Base-by-base conservation (phyloP, 2,329 filamentous ascomycete species). In the Drechslerella dactyloides region DNA sequence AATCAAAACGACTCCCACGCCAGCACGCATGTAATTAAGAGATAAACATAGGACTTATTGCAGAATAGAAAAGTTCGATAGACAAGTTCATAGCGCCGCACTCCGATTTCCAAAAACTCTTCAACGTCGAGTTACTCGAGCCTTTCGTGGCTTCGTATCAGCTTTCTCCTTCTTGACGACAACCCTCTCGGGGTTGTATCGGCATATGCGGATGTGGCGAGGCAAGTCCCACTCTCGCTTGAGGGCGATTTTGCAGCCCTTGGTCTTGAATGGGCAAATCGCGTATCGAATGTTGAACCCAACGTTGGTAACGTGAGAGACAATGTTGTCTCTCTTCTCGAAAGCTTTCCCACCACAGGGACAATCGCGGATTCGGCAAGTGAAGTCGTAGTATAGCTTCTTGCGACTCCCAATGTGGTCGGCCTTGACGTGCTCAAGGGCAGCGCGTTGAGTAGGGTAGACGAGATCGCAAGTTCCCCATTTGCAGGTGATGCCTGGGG, bases 281-380 rank as follows among this genome's bases (percentile, higher is more conserved):
- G 68, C 68, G 19, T 65, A 65, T 15, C 68, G 48, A 27, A 72
- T 72, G 21, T 72, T 24, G 30, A 72, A 72, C 2, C n/a, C 68
- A 10, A 65, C 60, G 42, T 72, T 72, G 1, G 68, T 72, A 13
- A 72, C 60, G 33, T 72, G 68, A 5, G 68, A 72, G n/a, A 72
- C 55, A 10, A 65, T 23, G 23, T 72, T 72, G 35, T 72, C 68
- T 27, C 68, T 40, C 27, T 72, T 72, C 21, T 65, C 50, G 40
- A 61, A 72, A 2, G 48, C 44, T 13, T 70, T 64, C n/a, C 68
- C 55, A 3, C 30, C 42, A 23, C 68, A 72, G 0, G 27, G 19
- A 27, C 68, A 72, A 0, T 27, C 42, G 7, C 68, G 51, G 19
- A 72, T 57, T 13, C 68, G 48, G 35, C 68, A 72, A 1, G 68